Percentiles rank a stretch among this genome's conserved stretches.
Evolutionary conservation across 2,329 filamentous ascomycete species (phyloP).

Genomic region (Paecilomyces sp.): DNA sequence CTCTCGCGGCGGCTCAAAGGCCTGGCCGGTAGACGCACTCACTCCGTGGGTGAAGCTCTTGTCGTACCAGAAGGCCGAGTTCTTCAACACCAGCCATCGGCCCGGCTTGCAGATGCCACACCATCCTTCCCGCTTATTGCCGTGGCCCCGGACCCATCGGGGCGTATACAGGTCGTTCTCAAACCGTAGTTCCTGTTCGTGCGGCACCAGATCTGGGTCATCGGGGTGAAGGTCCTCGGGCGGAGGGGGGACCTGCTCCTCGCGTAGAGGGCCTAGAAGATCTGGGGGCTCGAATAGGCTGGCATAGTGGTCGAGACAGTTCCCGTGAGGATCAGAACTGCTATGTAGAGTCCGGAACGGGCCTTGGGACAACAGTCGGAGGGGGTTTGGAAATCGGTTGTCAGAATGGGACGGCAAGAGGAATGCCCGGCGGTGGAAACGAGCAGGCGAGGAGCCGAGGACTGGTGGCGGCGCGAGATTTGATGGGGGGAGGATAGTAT

Average conservation of each 20-base stretch:
- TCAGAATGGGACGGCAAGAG: conserved; percentile 45
- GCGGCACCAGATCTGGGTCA: conserved; percentile 67
- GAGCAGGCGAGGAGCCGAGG: neutral
- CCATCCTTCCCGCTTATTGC: conserved; percentile 84
- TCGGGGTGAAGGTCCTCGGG: conserved; percentile 75
- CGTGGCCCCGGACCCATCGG: conserved; percentile 74
- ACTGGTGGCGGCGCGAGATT: conserved; percentile 2
- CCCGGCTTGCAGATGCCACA: conserved; percentile 83
- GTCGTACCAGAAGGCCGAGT: conserved; percentile 90
- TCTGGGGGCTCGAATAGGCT: conserved; percentile 70
- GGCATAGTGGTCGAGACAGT: conserved; percentile 52
- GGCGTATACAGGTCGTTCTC: conserved; percentile 78
- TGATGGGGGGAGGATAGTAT: conserved; percentile 28
- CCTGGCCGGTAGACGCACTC: conserved; percentile 69
- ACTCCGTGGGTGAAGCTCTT: conserved; percentile 86
- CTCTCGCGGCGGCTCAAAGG: conserved; percentile 70
- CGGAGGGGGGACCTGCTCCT: conserved; percentile 66
- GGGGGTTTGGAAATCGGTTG: conserved; percentile 52
- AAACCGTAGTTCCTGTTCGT: conserved; percentile 73
- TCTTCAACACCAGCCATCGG: conserved; percentile 80
- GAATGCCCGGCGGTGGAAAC: conserved; percentile 11
- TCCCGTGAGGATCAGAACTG: conserved; percentile 63
- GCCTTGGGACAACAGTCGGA: conserved; percentile 58
- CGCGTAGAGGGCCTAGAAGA: conserved; percentile 65
- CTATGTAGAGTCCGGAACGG: conserved; percentile 68